A percentile compares a stretch with the other conserved stretches of the same genome.
These are phyloP conservation scores for Dalechampia spathulata DNA, from an alignment of 441 rosid species.

Conservation along the genomic window DNA sequence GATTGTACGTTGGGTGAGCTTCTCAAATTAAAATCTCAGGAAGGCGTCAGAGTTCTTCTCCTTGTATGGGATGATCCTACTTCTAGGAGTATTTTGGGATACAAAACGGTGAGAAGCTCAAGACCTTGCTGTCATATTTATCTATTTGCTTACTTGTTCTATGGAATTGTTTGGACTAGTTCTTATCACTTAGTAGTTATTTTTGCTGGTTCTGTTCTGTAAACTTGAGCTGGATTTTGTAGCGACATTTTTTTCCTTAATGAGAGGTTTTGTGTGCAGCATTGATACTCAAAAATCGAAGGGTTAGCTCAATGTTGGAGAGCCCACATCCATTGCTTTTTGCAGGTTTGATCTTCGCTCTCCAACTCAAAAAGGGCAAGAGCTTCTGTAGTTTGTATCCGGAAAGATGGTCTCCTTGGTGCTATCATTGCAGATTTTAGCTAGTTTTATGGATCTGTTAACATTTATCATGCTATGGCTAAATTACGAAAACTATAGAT, in stretches of 20 bases:
- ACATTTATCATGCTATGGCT: too few species aligned
- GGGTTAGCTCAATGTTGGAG: slow-evolving; percentile 13
- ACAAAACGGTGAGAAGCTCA: slow-evolving; percentile 54
- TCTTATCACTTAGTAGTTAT: background rate
- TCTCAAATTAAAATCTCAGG: slow-evolving; percentile 74
- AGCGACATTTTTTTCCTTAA: background rate
- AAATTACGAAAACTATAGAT: too few species aligned
- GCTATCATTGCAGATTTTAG: too few species aligned
- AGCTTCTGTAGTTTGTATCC: too few species aligned
- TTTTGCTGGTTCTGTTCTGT: slow-evolving; percentile 4
- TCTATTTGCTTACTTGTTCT: background rate
- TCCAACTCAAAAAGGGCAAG: too few species aligned
- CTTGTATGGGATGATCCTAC: slow-evolving; percentile 99
- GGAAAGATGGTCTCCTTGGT: too few species aligned
- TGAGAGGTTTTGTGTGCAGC: slow-evolving; percentile 14
- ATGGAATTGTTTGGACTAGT: slow-evolving; percentile 3
- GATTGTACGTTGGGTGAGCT: slow-evolving; percentile 68
- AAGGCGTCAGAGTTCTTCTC: slow-evolving; percentile 93
- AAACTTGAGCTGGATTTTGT: background rate
- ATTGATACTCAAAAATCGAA: slow-evolving; percentile 10
- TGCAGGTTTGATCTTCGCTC: slow-evolving; percentile 19
- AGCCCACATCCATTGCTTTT: slow-evolving; percentile 3
- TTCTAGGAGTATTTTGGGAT: slow-evolving; percentile 80
- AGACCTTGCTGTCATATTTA: background rate
- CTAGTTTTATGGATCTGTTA: too few species aligned